phyloP scores from a whole-genome alignment of 495 filamentous ascomycete species.

The Penicillium samsonianum region DNA sequence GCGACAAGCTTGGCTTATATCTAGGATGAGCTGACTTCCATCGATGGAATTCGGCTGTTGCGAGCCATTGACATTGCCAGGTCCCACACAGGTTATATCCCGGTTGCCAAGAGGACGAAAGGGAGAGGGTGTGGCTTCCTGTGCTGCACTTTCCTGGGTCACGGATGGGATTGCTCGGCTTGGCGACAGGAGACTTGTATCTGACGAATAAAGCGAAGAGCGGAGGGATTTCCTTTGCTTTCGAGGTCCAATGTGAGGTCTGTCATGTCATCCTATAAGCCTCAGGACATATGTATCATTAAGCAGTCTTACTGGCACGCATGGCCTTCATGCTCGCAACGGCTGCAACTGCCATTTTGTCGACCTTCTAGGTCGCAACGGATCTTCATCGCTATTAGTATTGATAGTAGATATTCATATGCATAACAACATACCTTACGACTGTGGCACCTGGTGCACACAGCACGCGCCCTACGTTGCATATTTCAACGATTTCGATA shows the following conservation, averaged over 20 bases:
- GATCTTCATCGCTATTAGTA: slow-evolving; percentile 7
- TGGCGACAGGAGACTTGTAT: not conserved
- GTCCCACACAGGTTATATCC: not conserved
- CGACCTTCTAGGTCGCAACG: slow-evolving; percentile 18
- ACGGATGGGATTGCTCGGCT: not conserved
- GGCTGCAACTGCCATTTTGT: slow-evolving; percentile 10
- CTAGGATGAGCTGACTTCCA: slow-evolving; percentile 10
- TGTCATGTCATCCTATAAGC: not conserved
- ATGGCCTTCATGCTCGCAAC: slow-evolving; percentile 10
- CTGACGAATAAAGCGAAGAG: slow-evolving; percentile 1
- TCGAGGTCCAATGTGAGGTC: slow-evolving; percentile 13
- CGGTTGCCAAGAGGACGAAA: slow-evolving; percentile 1
- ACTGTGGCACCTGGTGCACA: slow-evolving; percentile 19
- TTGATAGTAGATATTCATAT: not conserved
- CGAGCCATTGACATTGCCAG: not conserved
- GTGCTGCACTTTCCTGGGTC: not conserved
- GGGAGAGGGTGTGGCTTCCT: not conserved
- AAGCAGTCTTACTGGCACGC: slow-evolving; percentile 6
- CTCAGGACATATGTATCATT: not conserved
- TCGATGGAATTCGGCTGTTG: slow-evolving; percentile 6
- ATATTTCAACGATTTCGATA: not conserved
- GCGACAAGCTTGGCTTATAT: slow-evolving; percentile 8
- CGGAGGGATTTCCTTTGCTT: slow-evolving; percentile 11
- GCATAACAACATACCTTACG: slow-evolving; percentile 14
- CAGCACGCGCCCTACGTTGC: slow-evolving; percentile 15